Conservation (phyloP, 1,284 basidiomycete species). For the Leccinum ponderosum region DNA sequence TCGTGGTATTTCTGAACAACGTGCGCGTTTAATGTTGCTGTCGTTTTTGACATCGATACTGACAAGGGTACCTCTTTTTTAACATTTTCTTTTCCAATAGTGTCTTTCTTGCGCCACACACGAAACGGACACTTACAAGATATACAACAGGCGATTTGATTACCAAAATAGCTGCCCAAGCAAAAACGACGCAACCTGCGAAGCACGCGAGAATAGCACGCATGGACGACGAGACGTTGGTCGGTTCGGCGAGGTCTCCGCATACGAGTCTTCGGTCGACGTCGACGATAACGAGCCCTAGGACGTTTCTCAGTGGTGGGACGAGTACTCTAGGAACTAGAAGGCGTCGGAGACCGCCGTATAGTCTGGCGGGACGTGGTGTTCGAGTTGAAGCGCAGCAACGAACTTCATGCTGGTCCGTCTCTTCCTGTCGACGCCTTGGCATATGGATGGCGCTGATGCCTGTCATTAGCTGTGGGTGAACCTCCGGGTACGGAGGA, state of each 20-base stretch:
- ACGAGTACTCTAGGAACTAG: conserved; percentile 4
- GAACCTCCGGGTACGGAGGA: conserved; percentile 21
- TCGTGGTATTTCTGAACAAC: conserved; percentile 5
- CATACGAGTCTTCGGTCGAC: conserved; percentile 20
- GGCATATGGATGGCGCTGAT: not conserved
- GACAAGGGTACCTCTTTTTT: not conserved
- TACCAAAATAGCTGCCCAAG: conserved; percentile 4
- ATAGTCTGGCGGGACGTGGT: conserved; percentile 26
- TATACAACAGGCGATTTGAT: not conserved
- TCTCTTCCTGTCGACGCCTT: not conserved
- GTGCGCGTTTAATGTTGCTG: not conserved
- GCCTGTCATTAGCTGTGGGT: conserved; percentile 17
- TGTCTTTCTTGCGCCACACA: not conserved
- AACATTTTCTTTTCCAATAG: not conserved
- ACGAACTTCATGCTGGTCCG: conserved; percentile 18
- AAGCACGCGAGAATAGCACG: not conserved
- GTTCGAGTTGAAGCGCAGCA: conserved; percentile 19
- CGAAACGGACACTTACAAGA: not conserved
- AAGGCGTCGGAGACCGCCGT: conserved; percentile 2
- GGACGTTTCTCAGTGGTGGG: conserved; percentile 13
- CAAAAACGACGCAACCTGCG: not conserved
- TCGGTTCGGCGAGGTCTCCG: conserved; percentile 22
- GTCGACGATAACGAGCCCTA: conserved; percentile 19
- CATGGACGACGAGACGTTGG: conserved; percentile 31
- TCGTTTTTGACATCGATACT: conserved; percentile 11